These are phyloP conservation scores for Clavariopsis aquatica DNA, from an alignment of 495 filamentous ascomycete genomes.

Conservation along the genomic window DNA sequence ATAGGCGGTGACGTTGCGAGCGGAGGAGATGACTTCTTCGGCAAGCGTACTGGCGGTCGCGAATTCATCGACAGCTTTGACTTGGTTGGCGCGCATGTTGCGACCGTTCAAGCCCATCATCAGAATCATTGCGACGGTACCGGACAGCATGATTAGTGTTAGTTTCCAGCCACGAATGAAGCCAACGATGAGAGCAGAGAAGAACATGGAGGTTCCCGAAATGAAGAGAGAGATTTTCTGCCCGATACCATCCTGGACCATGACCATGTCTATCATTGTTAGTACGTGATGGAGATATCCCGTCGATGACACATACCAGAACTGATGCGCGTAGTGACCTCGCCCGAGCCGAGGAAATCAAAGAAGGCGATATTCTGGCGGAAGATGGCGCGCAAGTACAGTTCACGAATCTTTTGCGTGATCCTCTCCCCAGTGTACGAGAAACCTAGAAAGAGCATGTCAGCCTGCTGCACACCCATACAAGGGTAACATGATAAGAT, in stretches of 20 bases:
- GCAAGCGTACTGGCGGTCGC: not conserved
- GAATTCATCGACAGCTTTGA: slow-evolving; percentile 57
- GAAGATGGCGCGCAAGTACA: slow-evolving; percentile 78
- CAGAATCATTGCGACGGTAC: slow-evolving; percentile 66
- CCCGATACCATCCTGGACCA: slow-evolving; percentile 51
- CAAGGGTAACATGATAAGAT: no score
- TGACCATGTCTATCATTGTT: slow-evolving; percentile 69
- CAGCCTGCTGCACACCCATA: no score
- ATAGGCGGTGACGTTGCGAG: not conserved
- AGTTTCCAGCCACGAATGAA: slow-evolving; percentile 42
- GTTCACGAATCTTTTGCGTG: slow-evolving; percentile 76
- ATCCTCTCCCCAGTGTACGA: slow-evolving; percentile 92
- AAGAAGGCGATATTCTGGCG: slow-evolving; percentile 90
- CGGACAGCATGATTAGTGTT: slow-evolving; percentile 74
- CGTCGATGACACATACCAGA: slow-evolving; percentile 64
- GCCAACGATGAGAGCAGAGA: slow-evolving; percentile 40
- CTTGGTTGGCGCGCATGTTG: slow-evolving; percentile 74
- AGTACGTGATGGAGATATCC: slow-evolving; percentile 45
- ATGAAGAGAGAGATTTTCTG: slow-evolving; percentile 43
- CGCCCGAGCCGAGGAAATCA: slow-evolving; percentile 84
- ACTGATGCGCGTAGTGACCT: slow-evolving; percentile 88
- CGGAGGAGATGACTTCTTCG: not conserved
- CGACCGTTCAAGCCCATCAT: slow-evolving; percentile 71
- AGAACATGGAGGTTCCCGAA: slow-evolving; percentile 36
- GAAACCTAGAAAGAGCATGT: no score